Percentiles rank a stretch among this genome's conserved stretches.
Evolutionary conservation across 2,329 filamentous ascomycete genomes (phyloP).

Genomic region (Aspergillus udagawae): DNA sequence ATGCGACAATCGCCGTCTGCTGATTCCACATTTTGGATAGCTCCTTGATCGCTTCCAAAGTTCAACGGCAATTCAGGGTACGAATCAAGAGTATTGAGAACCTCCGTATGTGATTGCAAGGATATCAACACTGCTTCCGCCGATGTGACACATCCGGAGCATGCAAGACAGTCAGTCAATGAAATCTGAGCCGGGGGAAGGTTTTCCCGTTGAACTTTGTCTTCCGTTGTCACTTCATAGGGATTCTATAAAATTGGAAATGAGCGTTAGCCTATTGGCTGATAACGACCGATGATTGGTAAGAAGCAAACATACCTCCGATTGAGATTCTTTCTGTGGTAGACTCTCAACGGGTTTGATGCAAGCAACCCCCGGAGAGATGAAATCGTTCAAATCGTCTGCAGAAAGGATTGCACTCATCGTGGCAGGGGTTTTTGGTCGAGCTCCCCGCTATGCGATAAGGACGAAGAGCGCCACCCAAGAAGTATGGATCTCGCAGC

Average conservation of each 20-base stretch:
- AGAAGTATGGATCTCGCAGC: background rate
- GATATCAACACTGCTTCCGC: constrained; percentile 96
- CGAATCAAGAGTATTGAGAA: constrained; percentile 74
- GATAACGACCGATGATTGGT: background rate
- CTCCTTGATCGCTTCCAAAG: constrained; percentile 17
- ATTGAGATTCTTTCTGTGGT: constrained; percentile 56
- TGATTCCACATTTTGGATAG: constrained; percentile 44
- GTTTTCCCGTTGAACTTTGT: constrained; percentile 58
- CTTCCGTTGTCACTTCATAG: constrained; percentile 92
- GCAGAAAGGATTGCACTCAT: constrained; percentile 98
- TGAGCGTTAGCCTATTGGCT: constrained; percentile 15
- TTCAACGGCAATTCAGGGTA: constrained; percentile 41
- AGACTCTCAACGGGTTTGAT: constrained; percentile 97
- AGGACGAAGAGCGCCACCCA: constrained; percentile 4
- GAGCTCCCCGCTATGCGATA: constrained; percentile 9
- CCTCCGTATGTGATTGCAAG: constrained; percentile 88
- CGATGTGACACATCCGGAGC: constrained; percentile 94
- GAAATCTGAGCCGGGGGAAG: constrained; percentile 83
- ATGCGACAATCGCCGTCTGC: constrained; percentile 57
- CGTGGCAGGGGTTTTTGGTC: constrained; percentile 25
- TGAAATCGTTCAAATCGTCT: constrained; percentile 98
- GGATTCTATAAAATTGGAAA: constrained; percentile 42
- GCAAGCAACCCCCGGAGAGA: constrained; percentile 93
- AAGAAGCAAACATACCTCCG: constrained; percentile 35
- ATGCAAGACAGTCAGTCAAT: constrained; percentile 93